Evolutionary conservation across 163 green algal species (phyloP).

Genomic region (Chlamydomonas reinhardtii): DNA sequence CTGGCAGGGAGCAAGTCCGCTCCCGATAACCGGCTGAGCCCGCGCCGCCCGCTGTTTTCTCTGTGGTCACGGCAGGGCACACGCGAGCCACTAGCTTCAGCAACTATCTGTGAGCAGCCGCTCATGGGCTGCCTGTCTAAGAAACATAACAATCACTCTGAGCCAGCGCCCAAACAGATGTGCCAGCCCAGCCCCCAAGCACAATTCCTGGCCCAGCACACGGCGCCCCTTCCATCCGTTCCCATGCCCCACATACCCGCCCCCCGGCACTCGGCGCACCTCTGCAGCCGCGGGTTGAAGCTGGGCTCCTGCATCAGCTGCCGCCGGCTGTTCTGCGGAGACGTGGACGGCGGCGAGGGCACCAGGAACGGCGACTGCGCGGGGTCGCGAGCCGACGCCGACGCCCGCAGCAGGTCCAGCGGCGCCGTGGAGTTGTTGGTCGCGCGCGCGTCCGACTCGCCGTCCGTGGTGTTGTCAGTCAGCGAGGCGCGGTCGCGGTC

Average conservation of each 20-base stretch:
- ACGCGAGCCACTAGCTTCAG: not conserved
- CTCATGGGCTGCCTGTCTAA: too few relatives aligned
- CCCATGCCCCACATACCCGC: too few relatives aligned
- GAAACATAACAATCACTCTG: too few relatives aligned
- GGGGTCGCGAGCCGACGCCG: not conserved
- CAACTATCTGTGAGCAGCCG: too few relatives aligned
- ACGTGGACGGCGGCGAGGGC: conserved; percentile 25
- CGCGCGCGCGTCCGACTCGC: too few relatives aligned
- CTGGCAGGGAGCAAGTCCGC: not conserved
- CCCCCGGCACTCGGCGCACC: not conserved
- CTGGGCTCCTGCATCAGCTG: conserved; percentile 36
- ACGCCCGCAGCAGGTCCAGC: not conserved
- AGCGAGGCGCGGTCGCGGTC: too few relatives aligned
- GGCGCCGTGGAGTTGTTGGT: too few relatives aligned
- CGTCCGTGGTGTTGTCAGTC: too few relatives aligned
- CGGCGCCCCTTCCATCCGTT: too few relatives aligned
- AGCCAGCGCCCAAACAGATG: too few relatives aligned
- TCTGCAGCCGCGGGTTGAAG: conserved; percentile 32
- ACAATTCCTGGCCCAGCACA: too few relatives aligned
- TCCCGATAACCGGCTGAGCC: conserved; percentile 17
- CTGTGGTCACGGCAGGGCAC: not conserved
- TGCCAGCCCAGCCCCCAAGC: too few relatives aligned
- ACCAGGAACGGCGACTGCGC: conserved; percentile 38
- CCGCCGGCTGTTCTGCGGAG: conserved; percentile 23
- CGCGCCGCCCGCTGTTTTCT: conserved; percentile 1